phyloP scores from a whole-genome alignment of 2,329 filamentous ascomycete genomes.

The Colletotrichum neosansevieriae region DNA sequence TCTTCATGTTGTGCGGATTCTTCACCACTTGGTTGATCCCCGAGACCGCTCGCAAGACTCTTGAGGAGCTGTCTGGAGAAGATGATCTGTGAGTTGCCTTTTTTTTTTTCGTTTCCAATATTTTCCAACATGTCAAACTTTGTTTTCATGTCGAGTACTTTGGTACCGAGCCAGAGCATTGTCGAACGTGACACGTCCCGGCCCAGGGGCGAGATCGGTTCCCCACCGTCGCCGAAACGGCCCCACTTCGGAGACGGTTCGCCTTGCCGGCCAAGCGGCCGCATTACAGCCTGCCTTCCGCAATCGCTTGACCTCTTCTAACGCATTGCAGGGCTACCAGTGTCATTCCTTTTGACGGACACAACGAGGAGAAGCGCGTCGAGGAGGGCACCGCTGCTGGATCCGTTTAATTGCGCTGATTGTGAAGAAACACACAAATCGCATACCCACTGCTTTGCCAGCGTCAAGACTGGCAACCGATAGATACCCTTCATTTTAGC shows the following conservation, averaged over 20 bases:
- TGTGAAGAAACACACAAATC: background rate
- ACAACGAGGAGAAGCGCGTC: constrained; percentile 38
- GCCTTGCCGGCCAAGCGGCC: no score
- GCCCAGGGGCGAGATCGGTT: no score
- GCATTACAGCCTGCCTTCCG: no score
- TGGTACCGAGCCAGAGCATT: no score
- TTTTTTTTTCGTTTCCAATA: background rate
- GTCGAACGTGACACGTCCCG: no score
- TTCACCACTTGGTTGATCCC: constrained; percentile 58
- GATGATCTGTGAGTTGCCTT: constrained; percentile 35
- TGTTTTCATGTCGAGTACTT: no score
- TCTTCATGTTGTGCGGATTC: constrained; percentile 60
- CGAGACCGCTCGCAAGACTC: constrained; percentile 56
- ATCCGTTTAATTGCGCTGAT: constrained; percentile 18
- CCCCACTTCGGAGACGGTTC: no score
- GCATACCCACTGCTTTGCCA: constrained; percentile 1
- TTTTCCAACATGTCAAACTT: no score
- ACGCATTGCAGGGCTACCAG: constrained; percentile 26
- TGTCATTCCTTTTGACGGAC: constrained; percentile 17
- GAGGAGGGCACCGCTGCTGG: constrained; percentile 30
- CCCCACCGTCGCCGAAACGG: no score
- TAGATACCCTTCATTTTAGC: constrained; percentile 29
- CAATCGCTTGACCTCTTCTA: background rate
- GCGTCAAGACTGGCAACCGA: constrained; percentile 14
- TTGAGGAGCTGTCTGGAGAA: constrained; percentile 63